phyloP scores from a whole-genome alignment of 2,329 filamentous ascomycete species.

The Apiospora koreana region DNA sequence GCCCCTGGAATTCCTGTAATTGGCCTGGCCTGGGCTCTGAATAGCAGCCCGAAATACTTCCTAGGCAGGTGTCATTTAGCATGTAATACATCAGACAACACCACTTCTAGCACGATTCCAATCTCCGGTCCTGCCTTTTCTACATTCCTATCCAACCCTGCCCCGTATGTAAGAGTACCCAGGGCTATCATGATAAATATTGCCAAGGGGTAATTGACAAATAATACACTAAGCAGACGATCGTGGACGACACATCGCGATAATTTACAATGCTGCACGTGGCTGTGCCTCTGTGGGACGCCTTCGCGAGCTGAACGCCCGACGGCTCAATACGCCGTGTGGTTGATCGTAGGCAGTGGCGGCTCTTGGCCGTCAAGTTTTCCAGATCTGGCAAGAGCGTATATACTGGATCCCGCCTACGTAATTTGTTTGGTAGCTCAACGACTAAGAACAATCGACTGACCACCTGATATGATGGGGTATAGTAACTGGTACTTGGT shows the following conservation, averaged over 20 bases:
- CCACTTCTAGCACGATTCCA: background rate
- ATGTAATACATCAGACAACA: no score
- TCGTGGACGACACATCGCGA: background rate
- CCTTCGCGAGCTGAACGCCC: background rate
- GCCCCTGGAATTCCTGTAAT: slow-evolving; percentile 3
- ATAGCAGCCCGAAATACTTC: no score
- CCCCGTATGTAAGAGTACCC: background rate
- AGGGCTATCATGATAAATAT: background rate
- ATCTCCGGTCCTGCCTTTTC: background rate
- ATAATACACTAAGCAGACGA: background rate
- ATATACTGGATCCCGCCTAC: background rate
- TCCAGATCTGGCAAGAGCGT: background rate
- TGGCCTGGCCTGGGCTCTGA: background rate
- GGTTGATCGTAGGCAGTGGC: background rate
- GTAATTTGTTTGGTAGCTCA: background rate
- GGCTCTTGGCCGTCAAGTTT: background rate
- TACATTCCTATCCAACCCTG: background rate
- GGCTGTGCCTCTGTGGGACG: background rate
- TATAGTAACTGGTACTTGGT: background rate
- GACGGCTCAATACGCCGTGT: background rate
- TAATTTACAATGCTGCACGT: background rate
- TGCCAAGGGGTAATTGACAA: background rate
- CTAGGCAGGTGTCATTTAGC: no score
- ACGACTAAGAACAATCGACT: background rate
- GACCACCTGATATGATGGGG: background rate